Evolutionary conservation across 345 rosid genomes (phyloP), one percentile per base, ranked within the genome.

Genomic region (Limnanthes douglasii): DNA sequence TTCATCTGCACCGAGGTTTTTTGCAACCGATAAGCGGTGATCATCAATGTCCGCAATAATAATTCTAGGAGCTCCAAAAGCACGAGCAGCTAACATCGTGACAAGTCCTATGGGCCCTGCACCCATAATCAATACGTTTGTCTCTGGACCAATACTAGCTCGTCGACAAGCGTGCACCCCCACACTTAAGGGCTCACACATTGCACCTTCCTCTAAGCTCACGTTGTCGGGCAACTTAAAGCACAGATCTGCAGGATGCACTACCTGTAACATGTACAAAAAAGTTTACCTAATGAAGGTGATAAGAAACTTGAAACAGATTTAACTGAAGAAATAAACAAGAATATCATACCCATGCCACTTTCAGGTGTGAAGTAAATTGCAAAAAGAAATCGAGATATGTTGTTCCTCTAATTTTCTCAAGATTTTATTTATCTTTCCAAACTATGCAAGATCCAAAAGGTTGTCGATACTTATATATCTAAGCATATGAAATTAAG

Each of bases 61-160:
- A 17, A 90, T 56, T 53, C 66, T 74, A 8, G 95, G 88, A 12
- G 92, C 77, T 29, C 94, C 85, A 33, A 90, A 90, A 21, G 98
- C 96, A 5, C 67, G 85, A 46, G 98, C 94, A 29, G 94, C 79
- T 35, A 84, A 47, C 75, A 90, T 35, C 1, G 92, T 75, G 18
- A 90, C 70, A n/a, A 84, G 95, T 7, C 95, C 98, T 32, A 90
- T 84, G 0, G 98, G 95, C 21, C 98, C 98, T 15, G 95, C 73
- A 25, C 94, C 95, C 69, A 80, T 65, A 26, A 90, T 45, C 56
- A 90, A 56, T 0, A 80, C 75, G 11, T 51, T 79, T 15, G 82
- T 77, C 41, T 66, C 82, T 0, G 94, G 94, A 34, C 81, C 77
- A 37, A 77, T 48, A 37, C 61, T 46, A 20, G 98, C 98, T 29